Conservation (phyloP, 805 yeast genomes). For the Saccharomyces cerevisiae region DNA sequence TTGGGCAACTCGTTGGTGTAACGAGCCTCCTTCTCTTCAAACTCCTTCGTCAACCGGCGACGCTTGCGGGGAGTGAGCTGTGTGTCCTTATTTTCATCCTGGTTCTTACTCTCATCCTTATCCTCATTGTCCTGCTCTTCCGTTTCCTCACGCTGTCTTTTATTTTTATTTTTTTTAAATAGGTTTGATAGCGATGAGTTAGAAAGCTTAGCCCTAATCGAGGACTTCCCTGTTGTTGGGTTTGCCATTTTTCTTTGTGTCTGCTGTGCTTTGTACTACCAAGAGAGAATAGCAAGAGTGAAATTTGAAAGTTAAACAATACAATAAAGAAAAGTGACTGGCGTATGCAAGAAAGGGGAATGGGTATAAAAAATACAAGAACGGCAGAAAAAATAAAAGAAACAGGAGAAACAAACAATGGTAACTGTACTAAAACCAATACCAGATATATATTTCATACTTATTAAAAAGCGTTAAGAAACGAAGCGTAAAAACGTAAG, state of each 20-base stretch:
- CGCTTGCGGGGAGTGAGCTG: not conserved
- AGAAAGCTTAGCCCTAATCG: constrained; percentile 25
- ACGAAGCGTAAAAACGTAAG: not conserved
- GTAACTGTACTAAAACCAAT: not conserved
- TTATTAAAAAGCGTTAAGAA: not conserved
- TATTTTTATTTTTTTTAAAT: constrained; percentile 25
- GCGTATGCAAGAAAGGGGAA: not conserved
- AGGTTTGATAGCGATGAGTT: constrained; percentile 28
- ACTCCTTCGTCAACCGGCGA: constrained; percentile 7
- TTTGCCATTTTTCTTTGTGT: not conserved
- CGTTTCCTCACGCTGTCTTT: constrained; percentile 15
- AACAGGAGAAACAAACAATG: not conserved
- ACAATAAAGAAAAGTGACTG: not conserved
- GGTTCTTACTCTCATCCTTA: constrained; percentile 5
- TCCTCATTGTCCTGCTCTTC: constrained; percentile 12
- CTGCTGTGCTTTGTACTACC: not conserved
- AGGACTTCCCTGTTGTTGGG: constrained; percentile 9
- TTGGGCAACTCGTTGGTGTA: constrained; percentile 60
- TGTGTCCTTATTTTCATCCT: constrained; percentile 15
- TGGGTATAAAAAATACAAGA: not conserved
- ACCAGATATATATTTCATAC: not conserved
- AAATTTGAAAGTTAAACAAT: not conserved
- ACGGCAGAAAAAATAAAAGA: not conserved
- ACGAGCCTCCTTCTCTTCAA: constrained; percentile 43
- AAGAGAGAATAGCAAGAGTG: not conserved